Evolutionary conservation across 805 yeast species (phyloP).

Genomic region (Tetrapisispora nanseiensis): DNA sequence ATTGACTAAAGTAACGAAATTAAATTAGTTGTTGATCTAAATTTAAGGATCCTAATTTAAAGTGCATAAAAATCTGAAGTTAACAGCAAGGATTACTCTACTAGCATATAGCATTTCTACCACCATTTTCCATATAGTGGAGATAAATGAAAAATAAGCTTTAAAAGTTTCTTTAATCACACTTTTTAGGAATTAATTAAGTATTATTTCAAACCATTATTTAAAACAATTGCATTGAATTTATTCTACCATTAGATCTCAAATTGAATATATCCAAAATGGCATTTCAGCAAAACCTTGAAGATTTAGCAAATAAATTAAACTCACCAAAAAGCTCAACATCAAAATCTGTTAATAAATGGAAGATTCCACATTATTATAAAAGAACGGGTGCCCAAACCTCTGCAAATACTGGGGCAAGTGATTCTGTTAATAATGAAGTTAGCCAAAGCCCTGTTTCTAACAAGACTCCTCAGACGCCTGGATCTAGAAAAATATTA

Average conservation of each 20-base stretch:
- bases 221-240: not conserved
- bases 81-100: too few species aligned
- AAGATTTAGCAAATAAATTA: slow-evolving; percentile 2
- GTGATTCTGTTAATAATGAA: not conserved
- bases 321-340: slow-evolving; percentile 1
- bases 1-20: too few species aligned
- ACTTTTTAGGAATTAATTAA: too few species aligned
- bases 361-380: slow-evolving; percentile 30
- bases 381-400: slow-evolving; percentile 14
- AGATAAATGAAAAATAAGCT: too few species aligned
- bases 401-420: not conserved
- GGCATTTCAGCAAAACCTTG: not conserved
- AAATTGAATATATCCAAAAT: too few species aligned
- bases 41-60: too few species aligned
- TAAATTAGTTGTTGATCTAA: too few species aligned
- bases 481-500: slow-evolving; percentile 24
- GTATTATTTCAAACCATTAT: not conserved
- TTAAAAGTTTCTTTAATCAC: too few species aligned
- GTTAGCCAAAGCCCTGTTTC: slow-evolving; percentile 1
- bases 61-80: too few species aligned
- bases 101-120: too few species aligned
- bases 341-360: slow-evolving; percentile 22
- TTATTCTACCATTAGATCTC: too few species aligned
- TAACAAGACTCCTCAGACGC: slow-evolving; percentile 16
- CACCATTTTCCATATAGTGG: too few species aligned